Percentiles rank a stretch among this genome's conserved stretches.
Conservation (phyloP, 495 filamentous ascomycete species). For the Penicillium ochrochloron region DNA sequence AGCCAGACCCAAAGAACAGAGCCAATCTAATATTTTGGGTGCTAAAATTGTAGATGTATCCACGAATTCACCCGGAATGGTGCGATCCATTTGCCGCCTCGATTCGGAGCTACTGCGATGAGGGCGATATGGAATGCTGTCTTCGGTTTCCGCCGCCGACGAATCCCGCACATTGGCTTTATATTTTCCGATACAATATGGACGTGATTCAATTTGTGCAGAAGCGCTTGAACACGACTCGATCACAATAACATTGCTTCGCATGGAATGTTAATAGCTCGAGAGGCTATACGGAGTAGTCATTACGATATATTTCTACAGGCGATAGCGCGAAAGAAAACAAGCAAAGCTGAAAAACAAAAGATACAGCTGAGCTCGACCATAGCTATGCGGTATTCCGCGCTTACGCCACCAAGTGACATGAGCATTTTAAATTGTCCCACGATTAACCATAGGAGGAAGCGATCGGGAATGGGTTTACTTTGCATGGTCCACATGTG, state of each 20-base stretch:
- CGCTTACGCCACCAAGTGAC: background rate
- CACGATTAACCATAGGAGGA: background rate
- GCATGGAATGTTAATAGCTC: too few relatives aligned
- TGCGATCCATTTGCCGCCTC: constrained; percentile 25
- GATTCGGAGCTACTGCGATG: constrained; percentile 33
- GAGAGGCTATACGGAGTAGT: too few relatives aligned
- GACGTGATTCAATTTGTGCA: constrained; percentile 24
- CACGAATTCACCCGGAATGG: constrained; percentile 31
- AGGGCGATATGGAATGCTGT: constrained; percentile 31
- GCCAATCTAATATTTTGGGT: constrained; percentile 6
- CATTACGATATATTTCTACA: background rate
- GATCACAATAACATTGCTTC: background rate
- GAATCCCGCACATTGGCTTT: constrained; percentile 19
- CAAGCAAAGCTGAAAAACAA: background rate
- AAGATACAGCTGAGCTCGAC: background rate
- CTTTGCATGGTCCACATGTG: background rate
- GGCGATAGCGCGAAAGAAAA: background rate
- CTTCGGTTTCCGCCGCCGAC: constrained; percentile 11
- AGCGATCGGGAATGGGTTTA: background rate
- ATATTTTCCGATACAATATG: constrained; percentile 27
- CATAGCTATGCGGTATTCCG: background rate
- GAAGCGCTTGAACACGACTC: constrained; percentile 18
- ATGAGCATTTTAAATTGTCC: background rate
- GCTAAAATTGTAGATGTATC: constrained; percentile 22
- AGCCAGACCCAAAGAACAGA: background rate